phyloP scores from a whole-genome alignment of 176 grass and related monocot genomes.

The Eleusine indica region DNA sequence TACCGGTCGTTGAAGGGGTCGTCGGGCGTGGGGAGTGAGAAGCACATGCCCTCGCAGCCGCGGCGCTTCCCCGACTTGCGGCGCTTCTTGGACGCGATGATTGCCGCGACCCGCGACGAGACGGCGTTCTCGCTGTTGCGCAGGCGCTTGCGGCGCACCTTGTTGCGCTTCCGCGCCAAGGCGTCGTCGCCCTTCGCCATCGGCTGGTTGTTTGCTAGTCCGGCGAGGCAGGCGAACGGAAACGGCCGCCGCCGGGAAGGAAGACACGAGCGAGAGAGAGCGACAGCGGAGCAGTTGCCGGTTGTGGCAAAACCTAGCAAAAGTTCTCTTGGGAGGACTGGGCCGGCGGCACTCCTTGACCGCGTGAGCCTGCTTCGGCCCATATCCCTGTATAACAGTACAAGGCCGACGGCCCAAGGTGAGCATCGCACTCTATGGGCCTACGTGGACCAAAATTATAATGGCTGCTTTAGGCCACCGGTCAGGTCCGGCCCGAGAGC shows the following conservation, averaged over 20 bases:
- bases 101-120: slow-evolving; percentile 68
- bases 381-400: background rate
- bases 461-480: too few species aligned
- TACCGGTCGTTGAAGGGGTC: slow-evolving; percentile 70
- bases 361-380: background rate
- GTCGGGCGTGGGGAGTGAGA: slow-evolving; percentile 74
- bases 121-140: slow-evolving; percentile 76
- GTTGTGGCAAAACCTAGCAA: slow-evolving; percentile 12
- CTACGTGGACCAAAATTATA: too few species aligned
- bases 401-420: too few species aligned
- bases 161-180: slow-evolving; percentile 66
- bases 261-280: background rate
- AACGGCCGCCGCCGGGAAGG: background rate
- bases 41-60: slow-evolving; percentile 95
- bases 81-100: slow-evolving; percentile 81
- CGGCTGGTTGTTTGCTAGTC: background rate
- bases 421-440: too few species aligned
- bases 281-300: background rate
- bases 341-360: background rate
- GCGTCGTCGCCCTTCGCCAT: slow-evolving; percentile 95
- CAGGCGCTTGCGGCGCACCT: slow-evolving; percentile 69
- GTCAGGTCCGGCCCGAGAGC: too few species aligned
- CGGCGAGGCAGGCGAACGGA: background rate
- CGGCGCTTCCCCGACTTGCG: slow-evolving; percentile 86
- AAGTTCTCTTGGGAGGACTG: background rate